Percentiles rank a stretch among this genome's conserved stretches.
These are phyloP conservation scores for Ogataea nakhonphanomensis DNA, from an alignment of 805 yeast species.

Conservation along the genomic window DNA sequence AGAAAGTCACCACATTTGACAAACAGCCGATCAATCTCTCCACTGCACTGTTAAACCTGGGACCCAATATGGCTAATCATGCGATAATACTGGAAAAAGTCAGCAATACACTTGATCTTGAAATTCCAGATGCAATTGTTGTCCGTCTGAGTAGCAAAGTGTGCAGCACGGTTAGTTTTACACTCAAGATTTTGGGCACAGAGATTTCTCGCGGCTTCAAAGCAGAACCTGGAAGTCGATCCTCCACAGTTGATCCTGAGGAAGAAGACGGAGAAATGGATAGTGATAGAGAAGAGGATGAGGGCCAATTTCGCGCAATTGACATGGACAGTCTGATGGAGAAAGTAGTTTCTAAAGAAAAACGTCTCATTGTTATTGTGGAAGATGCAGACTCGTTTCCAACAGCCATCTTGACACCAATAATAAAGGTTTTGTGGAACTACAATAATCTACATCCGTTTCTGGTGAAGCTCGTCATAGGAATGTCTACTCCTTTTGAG, in stretches of 20 bases:
- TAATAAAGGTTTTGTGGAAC: slow-evolving; percentile 25
- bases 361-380: slow-evolving; percentile 26
- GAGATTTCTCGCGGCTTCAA: slow-evolving; percentile 16
- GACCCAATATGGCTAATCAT: slow-evolving; percentile 42
- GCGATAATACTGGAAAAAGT: slow-evolving; percentile 33
- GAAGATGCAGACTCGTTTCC: slow-evolving; percentile 37
- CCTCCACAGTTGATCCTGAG: slow-evolving; percentile 8
- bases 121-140: slow-evolving; percentile 19
- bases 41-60: slow-evolving; percentile 38
- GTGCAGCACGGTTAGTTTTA: slow-evolving; percentile 36
- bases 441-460: slow-evolving; percentile 14
- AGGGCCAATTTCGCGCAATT: slow-evolving; percentile 8
- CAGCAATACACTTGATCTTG: slow-evolving; percentile 16
- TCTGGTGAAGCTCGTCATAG: slow-evolving; percentile 27
- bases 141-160: slow-evolving; percentile 36
- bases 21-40: slow-evolving; percentile 24
- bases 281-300: slow-evolving; percentile 11
- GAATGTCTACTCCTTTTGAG: slow-evolving; percentile 34
- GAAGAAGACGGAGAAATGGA: slow-evolving; percentile 8
- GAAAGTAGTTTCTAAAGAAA: slow-evolving; percentile 10
- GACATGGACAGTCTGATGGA: slow-evolving; percentile 18
- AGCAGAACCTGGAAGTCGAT: slow-evolving; percentile 6
- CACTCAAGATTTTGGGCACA: slow-evolving; percentile 34
- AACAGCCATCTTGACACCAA: slow-evolving; percentile 22
- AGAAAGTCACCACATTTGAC: slow-evolving; percentile 7